Base-by-base conservation (phyloP, 2,329 filamentous ascomycete species). In the Penicillium sp. region DNA sequence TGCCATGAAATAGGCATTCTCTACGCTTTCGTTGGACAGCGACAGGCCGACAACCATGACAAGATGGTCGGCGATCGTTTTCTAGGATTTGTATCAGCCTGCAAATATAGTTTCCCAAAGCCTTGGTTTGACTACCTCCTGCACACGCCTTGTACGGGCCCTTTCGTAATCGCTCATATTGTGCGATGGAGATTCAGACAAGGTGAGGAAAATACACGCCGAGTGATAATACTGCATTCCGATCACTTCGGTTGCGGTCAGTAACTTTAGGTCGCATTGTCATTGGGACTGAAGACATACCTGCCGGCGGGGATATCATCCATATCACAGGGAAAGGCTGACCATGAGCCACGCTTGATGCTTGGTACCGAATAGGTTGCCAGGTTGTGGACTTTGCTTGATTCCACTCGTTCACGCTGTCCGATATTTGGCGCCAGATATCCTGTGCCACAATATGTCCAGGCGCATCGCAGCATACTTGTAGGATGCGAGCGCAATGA, bases 211-310 rank as follows among this genome's bases (percentile, higher is more conserved):
- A 9, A 73, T 70, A 31, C 65, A 66, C 12, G 70, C 61, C 0
- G 73, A 66, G 49, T 75, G 71, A 25, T 76, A 77, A 49, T 77
- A 75, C 43, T 76, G 74, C 61, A 76, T 57, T 12, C 71, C 74
- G 23, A 77, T 69, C 1, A 74, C 75, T 71, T 48, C 12, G 19
- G 15, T 17, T 3, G 17, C n/a, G 9, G 52, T 61, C 9, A 53
- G 27, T 17, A 39, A 17, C 36, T 23, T n/a, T 13, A 27, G 17
- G 6, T 3, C 38, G 2, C 15, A 19, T 42, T 10, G 9, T 49
- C 25, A 2, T 19, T 9, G 5, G 25, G 6, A 47, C 5, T 25
- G 6, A 33, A 38, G 23, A 62, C 68, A 36, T 58, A 75, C 73
- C 71, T 19, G 70, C 72, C 41, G 72, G 66, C 2, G 70, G 67